Evolutionary conservation across 2,329 filamentous ascomycete species (phyloP).

Genomic region (Fusarium nelsonii): DNA sequence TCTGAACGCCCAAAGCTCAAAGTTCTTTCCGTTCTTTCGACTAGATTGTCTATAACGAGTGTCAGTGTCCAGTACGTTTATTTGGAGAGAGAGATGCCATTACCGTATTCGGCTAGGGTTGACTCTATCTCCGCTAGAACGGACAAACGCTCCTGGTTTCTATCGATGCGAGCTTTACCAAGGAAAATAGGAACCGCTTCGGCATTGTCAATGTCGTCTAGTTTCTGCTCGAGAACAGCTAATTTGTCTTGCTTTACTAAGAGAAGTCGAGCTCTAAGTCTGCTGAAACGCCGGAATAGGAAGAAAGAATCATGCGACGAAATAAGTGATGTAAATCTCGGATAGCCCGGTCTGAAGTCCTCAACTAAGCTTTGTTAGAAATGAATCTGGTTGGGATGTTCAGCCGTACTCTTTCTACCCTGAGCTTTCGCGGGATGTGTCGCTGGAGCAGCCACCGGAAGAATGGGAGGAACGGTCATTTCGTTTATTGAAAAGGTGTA

Average conservation of each 20-base stretch:
- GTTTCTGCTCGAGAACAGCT: not conserved
- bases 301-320: not conserved
- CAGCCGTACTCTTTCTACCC: not conserved
- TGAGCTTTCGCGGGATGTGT: not conserved
- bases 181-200: not conserved
- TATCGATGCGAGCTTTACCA: not conserved
- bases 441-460: not conserved
- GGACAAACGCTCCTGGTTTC: not conserved
- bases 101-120: constrained; percentile 2
- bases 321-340: constrained; percentile 8
- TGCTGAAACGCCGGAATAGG: not conserved
- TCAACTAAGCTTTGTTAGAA: not conserved
- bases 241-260: not conserved
- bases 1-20: not conserved
- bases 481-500: not conserved
- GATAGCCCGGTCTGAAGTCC: constrained; percentile 5
- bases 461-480: not conserved
- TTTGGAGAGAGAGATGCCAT: fast-evolving
- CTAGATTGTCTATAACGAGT: not conserved
- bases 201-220: not conserved
- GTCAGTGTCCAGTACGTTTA: fast-evolving
- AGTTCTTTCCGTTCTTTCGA: not conserved
- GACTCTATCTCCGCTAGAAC: not conserved
- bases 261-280: constrained; percentile 1
- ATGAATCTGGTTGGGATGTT: fast-evolving